Evolutionary conservation across 345 rosid species (phyloP).

Genomic region (Toxicodendron radicans): DNA sequence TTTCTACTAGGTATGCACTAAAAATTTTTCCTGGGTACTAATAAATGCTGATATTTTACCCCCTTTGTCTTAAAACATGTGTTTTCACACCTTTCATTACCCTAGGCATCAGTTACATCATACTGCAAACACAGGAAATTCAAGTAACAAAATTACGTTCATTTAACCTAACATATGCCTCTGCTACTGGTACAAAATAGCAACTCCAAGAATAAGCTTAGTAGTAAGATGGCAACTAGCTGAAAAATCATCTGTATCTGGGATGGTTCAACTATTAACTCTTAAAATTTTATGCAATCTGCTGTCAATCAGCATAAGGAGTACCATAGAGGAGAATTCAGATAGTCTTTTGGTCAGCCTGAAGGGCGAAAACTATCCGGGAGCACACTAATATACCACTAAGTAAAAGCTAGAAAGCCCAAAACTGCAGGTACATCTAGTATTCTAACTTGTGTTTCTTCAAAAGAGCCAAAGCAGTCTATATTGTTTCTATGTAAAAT

Average conservation of each 20-base stretch:
- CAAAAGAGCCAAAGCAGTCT: not conserved
- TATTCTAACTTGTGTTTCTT: not conserved
- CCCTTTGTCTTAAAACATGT: not conserved
- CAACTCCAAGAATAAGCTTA: not conserved
- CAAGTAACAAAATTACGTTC: no score
- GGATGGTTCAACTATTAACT: no score
- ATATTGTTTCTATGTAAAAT: not conserved
- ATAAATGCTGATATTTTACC: no score
- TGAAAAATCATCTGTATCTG: no score
- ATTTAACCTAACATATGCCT: no score
- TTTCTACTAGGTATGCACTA: not conserved
- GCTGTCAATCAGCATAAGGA: not conserved
- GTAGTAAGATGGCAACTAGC: no score
- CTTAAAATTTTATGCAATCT: not conserved
- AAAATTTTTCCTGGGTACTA: not conserved
- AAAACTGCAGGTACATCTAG: not conserved
- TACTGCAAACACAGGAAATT: no score
- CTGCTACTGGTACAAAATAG: not conserved
- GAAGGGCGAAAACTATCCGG: not conserved
- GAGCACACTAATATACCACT: not conserved
- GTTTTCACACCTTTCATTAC: not conserved
- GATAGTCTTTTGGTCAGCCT: not conserved
- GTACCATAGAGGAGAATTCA: not conserved
- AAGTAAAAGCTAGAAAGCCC: not conserved
- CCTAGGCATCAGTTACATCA: not conserved